Percentiles rank a stretch among this genome's conserved stretches.
Conservation (phyloP, 768 basidiomycete species). For the Trametopsis cervina region DNA sequence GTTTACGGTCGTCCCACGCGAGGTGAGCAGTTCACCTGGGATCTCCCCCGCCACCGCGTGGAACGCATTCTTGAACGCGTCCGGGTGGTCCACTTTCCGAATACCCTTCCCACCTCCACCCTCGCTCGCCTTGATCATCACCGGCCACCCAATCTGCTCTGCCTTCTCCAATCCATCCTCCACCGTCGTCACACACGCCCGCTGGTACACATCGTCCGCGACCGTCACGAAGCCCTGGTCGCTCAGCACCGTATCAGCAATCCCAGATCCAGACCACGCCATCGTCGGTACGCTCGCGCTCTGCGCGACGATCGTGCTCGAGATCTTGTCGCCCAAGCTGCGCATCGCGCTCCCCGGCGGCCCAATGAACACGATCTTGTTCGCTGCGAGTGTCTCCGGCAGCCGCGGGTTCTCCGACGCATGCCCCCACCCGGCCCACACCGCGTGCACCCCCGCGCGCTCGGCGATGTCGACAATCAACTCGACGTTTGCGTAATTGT, state of each 20-base stretch:
- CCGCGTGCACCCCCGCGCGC: conserved; percentile 94
- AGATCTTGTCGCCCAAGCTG: conserved; percentile 98
- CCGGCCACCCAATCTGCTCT: conserved; percentile 88
- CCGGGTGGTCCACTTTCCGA: conserved; percentile 81
- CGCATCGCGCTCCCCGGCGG: conserved; percentile 99
- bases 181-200: conserved; percentile 83
- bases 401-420: conserved; percentile 97
- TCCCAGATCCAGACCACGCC: conserved; percentile 97
- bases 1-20: conserved; percentile 7
- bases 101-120: conserved; percentile 99
- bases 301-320: conserved; percentile 98
- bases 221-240: conserved; percentile 89
- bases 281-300: conserved; percentile 95
- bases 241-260: conserved; percentile 79
- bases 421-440: conserved; percentile 99
- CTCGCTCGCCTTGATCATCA: conserved; percentile 99
- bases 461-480: conserved; percentile 98
- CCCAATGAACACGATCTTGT: conserved; percentile 98
- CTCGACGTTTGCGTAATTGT: conserved; percentile 99
- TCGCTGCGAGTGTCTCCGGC: conserved; percentile 85
- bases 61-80: conserved; percentile 91
- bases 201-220: conserved; percentile 81
- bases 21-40: conserved; percentile 55
- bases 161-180: conserved; percentile 83
- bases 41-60: conserved; percentile 94